Evolutionary conservation across 495 filamentous ascomycete species (phyloP).

Genomic region (Penicillium tannophilum): DNA sequence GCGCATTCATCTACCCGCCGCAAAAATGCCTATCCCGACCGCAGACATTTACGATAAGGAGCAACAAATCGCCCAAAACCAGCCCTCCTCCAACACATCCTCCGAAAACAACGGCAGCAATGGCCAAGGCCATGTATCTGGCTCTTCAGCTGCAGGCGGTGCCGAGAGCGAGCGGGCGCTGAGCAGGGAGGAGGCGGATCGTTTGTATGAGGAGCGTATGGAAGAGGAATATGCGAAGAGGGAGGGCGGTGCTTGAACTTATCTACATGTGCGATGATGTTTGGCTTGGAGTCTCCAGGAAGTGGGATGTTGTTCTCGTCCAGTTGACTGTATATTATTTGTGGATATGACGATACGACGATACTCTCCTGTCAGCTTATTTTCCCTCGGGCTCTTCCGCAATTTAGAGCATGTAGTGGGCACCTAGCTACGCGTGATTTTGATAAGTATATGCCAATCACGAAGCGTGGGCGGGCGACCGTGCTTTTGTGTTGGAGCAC

Average conservation of each 20-base stretch:
- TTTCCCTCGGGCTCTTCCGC: too few species aligned
- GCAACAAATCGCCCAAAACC: constrained; percentile 9
- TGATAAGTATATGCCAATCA: neutral
- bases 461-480: neutral
- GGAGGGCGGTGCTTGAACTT: constrained; percentile 62
- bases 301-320: neutral
- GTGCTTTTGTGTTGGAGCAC: neutral
- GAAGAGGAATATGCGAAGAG: constrained; percentile 81
- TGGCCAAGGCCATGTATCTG: constrained; percentile 9
- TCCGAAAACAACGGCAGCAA: constrained; percentile 17
- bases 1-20: neutral
- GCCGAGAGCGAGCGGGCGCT: constrained; percentile 28
- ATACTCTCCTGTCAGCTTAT: constrained; percentile 1
- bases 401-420: too few species aligned
- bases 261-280: neutral
- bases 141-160: constrained; percentile 16
- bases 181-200: constrained; percentile 59
- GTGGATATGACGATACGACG: neutral
- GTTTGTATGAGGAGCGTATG: constrained; percentile 68
- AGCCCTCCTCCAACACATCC: constrained; percentile 17
- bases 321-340: neutral
- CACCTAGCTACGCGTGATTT: neutral
- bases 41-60: constrained; percentile 23
- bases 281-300: neutral
- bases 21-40: constrained; percentile 36